phyloP scores from a whole-genome alignment of 148 eudicot genomes.

The Hydrangea macrophylla region DNA sequence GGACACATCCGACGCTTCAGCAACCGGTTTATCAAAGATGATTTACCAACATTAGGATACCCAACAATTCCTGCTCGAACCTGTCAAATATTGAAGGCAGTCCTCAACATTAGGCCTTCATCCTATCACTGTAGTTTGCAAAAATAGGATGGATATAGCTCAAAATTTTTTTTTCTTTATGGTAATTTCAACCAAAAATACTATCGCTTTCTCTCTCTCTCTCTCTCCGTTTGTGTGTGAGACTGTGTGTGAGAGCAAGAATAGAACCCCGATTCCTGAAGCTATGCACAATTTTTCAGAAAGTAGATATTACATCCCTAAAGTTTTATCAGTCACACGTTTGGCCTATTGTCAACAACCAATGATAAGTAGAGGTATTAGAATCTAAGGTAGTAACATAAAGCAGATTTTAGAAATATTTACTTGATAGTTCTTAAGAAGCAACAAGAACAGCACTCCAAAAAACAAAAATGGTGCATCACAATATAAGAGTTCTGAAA shows the following conservation, averaged over 20 bases:
- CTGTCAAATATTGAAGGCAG: slow-evolving; percentile 37
- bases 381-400: too few relatives aligned
- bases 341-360: neutral
- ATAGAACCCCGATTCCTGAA: too few relatives aligned
- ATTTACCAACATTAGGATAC: slow-evolving; percentile 98
- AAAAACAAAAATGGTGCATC: slow-evolving; percentile 1
- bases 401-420: neutral
- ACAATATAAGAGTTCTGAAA: slow-evolving; percentile 6
- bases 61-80: slow-evolving; percentile 98
- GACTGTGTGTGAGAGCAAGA: too few relatives aligned
- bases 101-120: slow-evolving; percentile 7
- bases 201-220: too few relatives aligned
- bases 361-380: neutral
- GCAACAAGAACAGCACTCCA: neutral
- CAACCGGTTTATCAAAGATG: slow-evolving; percentile 93
- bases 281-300: too few relatives aligned
- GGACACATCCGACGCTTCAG: slow-evolving; percentile 93
- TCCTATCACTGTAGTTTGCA: neutral
- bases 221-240: too few relatives aligned
- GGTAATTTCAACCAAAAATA: too few relatives aligned
- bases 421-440: neutral
- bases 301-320: too few relatives aligned
- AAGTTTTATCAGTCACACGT: too few relatives aligned
- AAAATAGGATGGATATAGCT: neutral
- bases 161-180: neutral